Evolutionary conservation across 2,329 filamentous ascomycete genomes (phyloP).

Genomic region (Colletotrichum tropicale): DNA sequence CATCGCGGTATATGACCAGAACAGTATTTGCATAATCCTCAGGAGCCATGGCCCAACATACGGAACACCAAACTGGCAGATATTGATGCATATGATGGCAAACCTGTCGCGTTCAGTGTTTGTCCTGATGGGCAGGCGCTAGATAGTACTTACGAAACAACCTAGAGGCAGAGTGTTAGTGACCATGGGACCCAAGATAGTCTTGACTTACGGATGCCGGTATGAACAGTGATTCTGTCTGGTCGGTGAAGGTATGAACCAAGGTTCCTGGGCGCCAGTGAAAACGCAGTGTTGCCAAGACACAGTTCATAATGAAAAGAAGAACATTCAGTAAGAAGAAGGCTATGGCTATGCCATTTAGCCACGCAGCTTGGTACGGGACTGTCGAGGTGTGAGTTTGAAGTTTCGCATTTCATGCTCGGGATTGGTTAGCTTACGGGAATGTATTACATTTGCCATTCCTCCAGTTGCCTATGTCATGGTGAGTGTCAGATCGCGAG

Average conservation of each 20-base stretch:
- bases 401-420: conserved; percentile 54
- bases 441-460: conserved; percentile 58
- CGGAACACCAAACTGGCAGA: conserved; percentile 76
- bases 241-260: conserved; percentile 73
- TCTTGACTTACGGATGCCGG: conserved; percentile 63
- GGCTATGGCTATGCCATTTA: conserved; percentile 62
- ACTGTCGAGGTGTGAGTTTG: conserved; percentile 62
- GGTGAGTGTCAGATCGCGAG: conserved; percentile 3
- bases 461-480: conserved; percentile 56
- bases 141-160: conserved; percentile 44
- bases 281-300: conserved; percentile 72
- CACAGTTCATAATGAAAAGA: conserved; percentile 67
- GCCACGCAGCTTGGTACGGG: conserved; percentile 58
- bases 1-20: conserved; percentile 75
- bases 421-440: conserved; percentile 46
- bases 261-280: conserved; percentile 73
- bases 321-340: conserved; percentile 68
- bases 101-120: conserved; percentile 53
- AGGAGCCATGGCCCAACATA: conserved; percentile 67
- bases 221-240: conserved; percentile 79
- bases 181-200: not conserved
- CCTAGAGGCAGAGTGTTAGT: conserved; percentile 28
- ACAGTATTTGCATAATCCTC: conserved; percentile 65
- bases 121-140: not conserved
- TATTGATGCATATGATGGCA: conserved; percentile 79